Evolutionary conservation across 106 monocot genomes (phyloP), one percentile per base, ranked within the genome.

Genomic region (Dendrobium nobile): DNA sequence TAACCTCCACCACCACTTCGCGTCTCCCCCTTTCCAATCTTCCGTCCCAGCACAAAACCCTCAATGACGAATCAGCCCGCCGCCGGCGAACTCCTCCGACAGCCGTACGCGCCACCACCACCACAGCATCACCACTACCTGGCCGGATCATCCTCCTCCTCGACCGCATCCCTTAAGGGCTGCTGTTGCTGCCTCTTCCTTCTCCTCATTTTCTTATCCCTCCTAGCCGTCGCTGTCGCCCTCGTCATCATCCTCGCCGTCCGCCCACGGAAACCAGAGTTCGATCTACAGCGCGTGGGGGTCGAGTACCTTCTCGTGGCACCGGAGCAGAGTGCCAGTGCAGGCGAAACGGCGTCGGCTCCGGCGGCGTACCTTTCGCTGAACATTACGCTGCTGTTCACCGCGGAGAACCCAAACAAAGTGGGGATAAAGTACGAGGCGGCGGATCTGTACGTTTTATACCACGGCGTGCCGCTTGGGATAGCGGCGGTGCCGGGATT

Each of bases 161-260:
- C 86, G 43, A 47, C 84, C 19, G 87, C 92, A 24, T 92, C 95
- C 33, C 61, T 95, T 51, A 92, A 90, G 76, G 85, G 88, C 79
- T 95, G 95, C 91, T 93, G 92, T 85, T 95, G 91, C 89, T 95
- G 93, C 84, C 84, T 95, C 85, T 88, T 95, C 89, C 92, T 95
- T 73, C 86, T 95, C 73, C 86, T 95, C 74, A 87, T 72, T n/a
- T 86, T 95, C 91, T 89, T 95, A 67, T 87, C 88, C 73, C 89
- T 92, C 78, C 86, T 92, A 67, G 84, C 84, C 58, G 72, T 91
- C 75, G 95, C 90, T 75, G 78, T 81, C 31, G 77, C 74, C 55
- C 93, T 95, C 78, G 78, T 89, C 80, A 75, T 95, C 78, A 85
- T 88, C 68, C 92, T 95, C 72, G 91, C 72, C 67, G 86, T 93